phyloP scores from a whole-genome alignment of 2,329 filamentous ascomycete genomes.

The Rutstroemia sp. region DNA sequence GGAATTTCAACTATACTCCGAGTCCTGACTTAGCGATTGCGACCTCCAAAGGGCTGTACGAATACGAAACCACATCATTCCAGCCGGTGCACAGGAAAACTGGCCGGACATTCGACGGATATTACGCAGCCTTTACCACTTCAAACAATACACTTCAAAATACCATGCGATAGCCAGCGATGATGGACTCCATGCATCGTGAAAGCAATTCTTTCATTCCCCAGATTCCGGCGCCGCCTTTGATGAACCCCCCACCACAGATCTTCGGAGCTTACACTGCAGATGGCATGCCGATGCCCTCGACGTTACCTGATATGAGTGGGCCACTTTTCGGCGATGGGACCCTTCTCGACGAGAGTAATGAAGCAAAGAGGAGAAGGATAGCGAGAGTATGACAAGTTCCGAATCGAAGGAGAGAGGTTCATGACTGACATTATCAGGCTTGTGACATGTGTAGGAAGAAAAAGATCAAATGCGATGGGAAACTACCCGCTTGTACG shows the following conservation, averaged over 20 bases:
- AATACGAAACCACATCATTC: slow-evolving; percentile 4
- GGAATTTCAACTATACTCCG: neutral
- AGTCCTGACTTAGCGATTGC: neutral
- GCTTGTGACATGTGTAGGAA: slow-evolving; percentile 74
- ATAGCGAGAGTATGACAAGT: slow-evolving; percentile 51
- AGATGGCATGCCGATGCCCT: slow-evolving; percentile 51
- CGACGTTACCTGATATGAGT: slow-evolving; percentile 49
- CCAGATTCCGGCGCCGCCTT: slow-evolving; percentile 49
- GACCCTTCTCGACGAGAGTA: slow-evolving; percentile 54
- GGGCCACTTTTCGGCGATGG: slow-evolving; percentile 55
- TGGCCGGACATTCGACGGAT: too few relatives aligned
- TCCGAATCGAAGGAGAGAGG: neutral
- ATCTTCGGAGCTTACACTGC: slow-evolving; percentile 58
- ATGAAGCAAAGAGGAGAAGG: slow-evolving; percentile 63
- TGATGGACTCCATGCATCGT: slow-evolving; percentile 14
- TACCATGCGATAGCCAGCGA: slow-evolving; percentile 15
- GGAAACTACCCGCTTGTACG: slow-evolving; percentile 87
- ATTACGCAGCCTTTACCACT: neutral
- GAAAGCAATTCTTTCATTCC: slow-evolving; percentile 38
- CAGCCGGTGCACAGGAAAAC: neutral
- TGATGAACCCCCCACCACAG: slow-evolving; percentile 62
- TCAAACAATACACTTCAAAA: neutral
- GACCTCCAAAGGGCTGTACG: neutral
- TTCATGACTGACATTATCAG: slow-evolving; percentile 31
- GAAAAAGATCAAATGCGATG: slow-evolving; percentile 97